These are phyloP conservation scores for Leccinum rimulosum DNA, from an alignment of 768 basidiomycete species.

Conservation along the genomic window DNA sequence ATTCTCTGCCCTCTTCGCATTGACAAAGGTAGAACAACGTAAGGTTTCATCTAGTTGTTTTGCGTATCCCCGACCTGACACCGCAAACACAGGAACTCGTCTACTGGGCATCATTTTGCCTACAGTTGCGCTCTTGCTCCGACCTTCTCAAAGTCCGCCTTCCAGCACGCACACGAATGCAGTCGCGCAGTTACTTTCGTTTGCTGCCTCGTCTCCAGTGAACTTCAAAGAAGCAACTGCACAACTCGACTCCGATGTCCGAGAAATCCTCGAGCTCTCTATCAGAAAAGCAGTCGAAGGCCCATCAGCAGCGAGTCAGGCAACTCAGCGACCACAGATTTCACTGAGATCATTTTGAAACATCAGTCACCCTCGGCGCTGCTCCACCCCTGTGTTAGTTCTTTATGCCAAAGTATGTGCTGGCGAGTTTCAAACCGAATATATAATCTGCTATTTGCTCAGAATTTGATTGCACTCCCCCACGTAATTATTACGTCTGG, in stretches of 20 bases:
- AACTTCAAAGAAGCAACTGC: conserved; percentile 85
- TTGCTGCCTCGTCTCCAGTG: conserved; percentile 66
- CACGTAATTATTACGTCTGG: not conserved
- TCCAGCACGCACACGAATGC: conserved; percentile 54
- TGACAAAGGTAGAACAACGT: conserved; percentile 62
- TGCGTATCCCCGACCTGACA: conserved; percentile 10
- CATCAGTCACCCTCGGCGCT: not conserved
- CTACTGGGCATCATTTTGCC: conserved; percentile 74
- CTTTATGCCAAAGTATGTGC: conserved; percentile 4
- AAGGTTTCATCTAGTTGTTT: conserved; percentile 29
- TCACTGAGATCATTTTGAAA: conserved; percentile 67
- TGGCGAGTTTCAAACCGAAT: not conserved
- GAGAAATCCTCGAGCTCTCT: conserved; percentile 70
- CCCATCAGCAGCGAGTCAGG: conserved; percentile 32
- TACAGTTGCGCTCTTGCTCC: conserved; percentile 67
- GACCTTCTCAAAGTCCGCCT: conserved; percentile 43
- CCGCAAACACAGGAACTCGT: conserved; percentile 50
- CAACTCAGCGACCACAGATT: conserved; percentile 67
- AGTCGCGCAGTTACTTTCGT: conserved; percentile 63
- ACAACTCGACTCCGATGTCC: conserved; percentile 54
- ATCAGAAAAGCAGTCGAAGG: conserved; percentile 73
- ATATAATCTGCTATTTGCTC: not conserved
- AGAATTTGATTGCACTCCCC: not conserved
- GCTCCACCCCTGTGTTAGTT: not conserved
- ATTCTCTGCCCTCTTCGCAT: conserved; percentile 60